Percentiles rank a stretch among this genome's conserved stretches.
Evolutionary conservation across 345 rosid species (phyloP).

Genomic region (Aurinia saxatilis): DNA sequence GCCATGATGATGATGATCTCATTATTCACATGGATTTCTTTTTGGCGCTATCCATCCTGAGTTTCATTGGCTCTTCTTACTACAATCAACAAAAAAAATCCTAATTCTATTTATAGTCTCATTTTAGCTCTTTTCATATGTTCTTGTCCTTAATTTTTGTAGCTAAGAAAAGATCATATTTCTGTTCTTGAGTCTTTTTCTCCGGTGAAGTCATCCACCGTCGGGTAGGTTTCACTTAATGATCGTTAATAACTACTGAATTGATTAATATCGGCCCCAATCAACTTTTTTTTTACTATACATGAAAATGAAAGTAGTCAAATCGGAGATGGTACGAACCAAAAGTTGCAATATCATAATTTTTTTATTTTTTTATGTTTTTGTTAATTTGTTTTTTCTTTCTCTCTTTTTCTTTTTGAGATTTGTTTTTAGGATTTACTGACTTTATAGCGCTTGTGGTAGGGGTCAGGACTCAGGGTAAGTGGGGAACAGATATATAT

Average conservation of each 20-base stretch:
- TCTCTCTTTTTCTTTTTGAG: neutral
- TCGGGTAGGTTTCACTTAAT: slow-evolving; percentile 13
- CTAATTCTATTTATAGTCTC: neutral
- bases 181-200: neutral
- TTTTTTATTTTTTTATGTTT: neutral
- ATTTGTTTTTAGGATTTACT: slow-evolving; percentile 20
- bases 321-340: neutral
- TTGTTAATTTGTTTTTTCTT: too few relatives aligned
- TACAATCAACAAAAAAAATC: slow-evolving; percentile 3
- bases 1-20: slow-evolving; percentile 29
- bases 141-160: too few relatives aligned
- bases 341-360: slow-evolving; percentile 9
- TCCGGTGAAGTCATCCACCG: slow-evolving; percentile 13
- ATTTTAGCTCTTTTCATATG: too few relatives aligned
- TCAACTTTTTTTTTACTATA: neutral
- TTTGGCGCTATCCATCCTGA: slow-evolving; percentile 83
- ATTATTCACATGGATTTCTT: neutral
- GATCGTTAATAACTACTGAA: neutral
- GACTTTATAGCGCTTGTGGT: slow-evolving; percentile 4
- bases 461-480: slow-evolving; percentile 16
- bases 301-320: slow-evolving; percentile 5
- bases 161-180: too few relatives aligned
- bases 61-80: slow-evolving; percentile 59
- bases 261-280: neutral
- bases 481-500: slow-evolving; percentile 24